Percentiles rank a stretch among this genome's conserved stretches.
These are phyloP conservation scores for Amanita polypyramis DNA, from an alignment of 768 basidiomycete species.

Conservation along the genomic window DNA sequence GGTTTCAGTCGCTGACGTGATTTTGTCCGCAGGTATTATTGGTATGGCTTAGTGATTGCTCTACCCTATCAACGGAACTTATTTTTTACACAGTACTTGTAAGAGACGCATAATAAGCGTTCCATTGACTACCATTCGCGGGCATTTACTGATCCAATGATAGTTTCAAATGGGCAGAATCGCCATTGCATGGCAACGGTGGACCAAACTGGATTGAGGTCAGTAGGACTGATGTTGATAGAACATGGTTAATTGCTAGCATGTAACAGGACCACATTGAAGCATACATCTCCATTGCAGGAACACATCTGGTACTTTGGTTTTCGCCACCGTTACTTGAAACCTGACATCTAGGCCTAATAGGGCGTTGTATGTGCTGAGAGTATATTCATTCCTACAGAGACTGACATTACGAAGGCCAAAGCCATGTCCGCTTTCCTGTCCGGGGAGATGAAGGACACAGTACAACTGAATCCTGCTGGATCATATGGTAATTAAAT, in stretches of 20 bases:
- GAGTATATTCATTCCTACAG: neutral
- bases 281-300: conserved; percentile 74
- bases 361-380: conserved; percentile 61
- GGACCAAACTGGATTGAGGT: conserved; percentile 91
- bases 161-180: conserved; percentile 97
- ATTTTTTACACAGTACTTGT: conserved; percentile 66
- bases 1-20: neutral
- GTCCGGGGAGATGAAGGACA: conserved; percentile 93
- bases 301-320: conserved; percentile 65
- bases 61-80: conserved; percentile 1
- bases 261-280: conserved; percentile 66
- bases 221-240: conserved; percentile 9
- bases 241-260: conserved; percentile 4
- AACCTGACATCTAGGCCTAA: conserved; percentile 2
- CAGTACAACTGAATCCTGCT: conserved; percentile 75
- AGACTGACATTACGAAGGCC: conserved; percentile 30
- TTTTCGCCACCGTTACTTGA: neutral
- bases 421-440: conserved; percentile 95
- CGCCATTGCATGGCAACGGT: conserved; percentile 68
- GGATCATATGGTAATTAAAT: conserved; percentile 57
- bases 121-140: neutral
- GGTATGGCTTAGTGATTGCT: conserved; percentile 24
- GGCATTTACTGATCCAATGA: neutral
- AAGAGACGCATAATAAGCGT: conserved; percentile 19
- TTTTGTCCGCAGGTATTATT: conserved; percentile 29